A percentile compares a stretch with the other conserved stretches of the same genome.
Conservation (phyloP, 2,329 filamentous ascomycete species). For the Grosmannia penicillata region DNA sequence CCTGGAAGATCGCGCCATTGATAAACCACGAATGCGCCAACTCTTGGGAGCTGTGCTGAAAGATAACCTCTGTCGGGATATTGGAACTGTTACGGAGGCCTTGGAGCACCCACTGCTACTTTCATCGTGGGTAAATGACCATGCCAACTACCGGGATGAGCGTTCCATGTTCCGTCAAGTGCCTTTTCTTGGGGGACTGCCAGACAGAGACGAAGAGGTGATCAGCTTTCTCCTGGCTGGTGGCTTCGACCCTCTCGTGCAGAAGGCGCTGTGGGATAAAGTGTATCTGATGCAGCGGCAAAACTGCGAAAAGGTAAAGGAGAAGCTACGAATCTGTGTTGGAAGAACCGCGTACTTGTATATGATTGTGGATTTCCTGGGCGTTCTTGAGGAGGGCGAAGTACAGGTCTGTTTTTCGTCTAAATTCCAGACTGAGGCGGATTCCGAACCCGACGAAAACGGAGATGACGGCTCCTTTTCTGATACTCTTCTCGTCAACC, state of each 20-base stretch:
- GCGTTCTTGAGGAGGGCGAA: constrained; percentile 46
- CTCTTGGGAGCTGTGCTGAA: constrained; percentile 34
- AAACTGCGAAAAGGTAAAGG: constrained; percentile 37
- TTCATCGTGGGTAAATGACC: constrained; percentile 37
- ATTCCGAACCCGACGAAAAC: constrained; percentile 24
- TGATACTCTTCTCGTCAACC: constrained; percentile 37
- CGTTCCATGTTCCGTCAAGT: constrained; percentile 24
- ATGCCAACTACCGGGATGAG: constrained; percentile 19
- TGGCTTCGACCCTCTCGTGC: constrained; percentile 40
- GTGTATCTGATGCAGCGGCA: constrained; percentile 30
- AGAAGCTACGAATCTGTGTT: constrained; percentile 45
- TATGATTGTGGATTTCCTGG: constrained; percentile 55
- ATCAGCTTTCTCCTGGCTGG: constrained; percentile 40
- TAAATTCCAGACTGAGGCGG: constrained; percentile 39
- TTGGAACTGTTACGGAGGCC: constrained; percentile 34
- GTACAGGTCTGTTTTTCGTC: constrained; percentile 54
- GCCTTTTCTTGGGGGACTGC: constrained; percentile 34
- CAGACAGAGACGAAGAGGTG: constrained; percentile 31
- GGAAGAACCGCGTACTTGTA: constrained; percentile 45
- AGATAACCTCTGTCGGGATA: constrained; percentile 32
- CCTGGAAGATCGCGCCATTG: constrained; percentile 41
- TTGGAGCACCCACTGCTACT: constrained; percentile 34
- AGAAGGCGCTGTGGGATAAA: constrained; percentile 31
- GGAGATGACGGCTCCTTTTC: constrained; percentile 29
- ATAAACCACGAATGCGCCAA: constrained; percentile 26